Evolutionary conservation across 768 basidiomycete genomes (phyloP), one percentile per base, ranked within the genome.

Genomic region (Xerocomus brunneocitrinus): DNA sequence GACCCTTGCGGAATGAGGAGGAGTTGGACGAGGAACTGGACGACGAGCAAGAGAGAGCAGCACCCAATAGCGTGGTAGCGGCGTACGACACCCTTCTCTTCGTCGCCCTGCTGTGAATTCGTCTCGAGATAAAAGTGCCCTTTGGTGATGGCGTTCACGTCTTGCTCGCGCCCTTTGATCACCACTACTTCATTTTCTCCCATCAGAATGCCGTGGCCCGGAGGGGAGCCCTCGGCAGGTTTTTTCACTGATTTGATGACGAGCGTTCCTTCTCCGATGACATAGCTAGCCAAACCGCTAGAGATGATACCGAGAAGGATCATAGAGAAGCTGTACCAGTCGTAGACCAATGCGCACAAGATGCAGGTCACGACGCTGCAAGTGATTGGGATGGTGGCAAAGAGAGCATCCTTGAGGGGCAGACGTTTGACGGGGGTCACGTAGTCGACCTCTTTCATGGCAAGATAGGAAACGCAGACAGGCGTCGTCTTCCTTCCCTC

Each of bases 241-340:
- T 45, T 52, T 10, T 52, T 52, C n/a, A 58, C 57, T 12, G 39
- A 45, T 2, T 34, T 30, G 42, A 70, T 46, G 16, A 52, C 31
- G 3, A 68, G 58, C n/a, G n/a, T 55, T 30, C 65, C 66, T 0
- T 54, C 52, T 10, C 70, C 70, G 7, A 71, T 63, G 43, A 61
- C 43, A 6, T 44, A 8, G 54, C 64, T 64, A 13, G 67, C 52
- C 19, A 53, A 41, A n/a, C 70, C 71, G 34, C 58, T 70, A 49
- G 65, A 58, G 24, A 73, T 4, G 45, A 71, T 67, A 2, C 72
- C 70, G 16, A 70, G 39, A 2, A 71, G 48, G 44, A 72, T 72
- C 60, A 71, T 61, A 30, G 59, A 56, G 43, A 67, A 68, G 39
- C 62, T 57, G 38, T 39, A 66, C 71, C 71, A 70, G 36, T 73